Evolutionary conservation across 192 early-diverging fungal genomes (phyloP).

Genomic region (Podila horticola): DNA sequence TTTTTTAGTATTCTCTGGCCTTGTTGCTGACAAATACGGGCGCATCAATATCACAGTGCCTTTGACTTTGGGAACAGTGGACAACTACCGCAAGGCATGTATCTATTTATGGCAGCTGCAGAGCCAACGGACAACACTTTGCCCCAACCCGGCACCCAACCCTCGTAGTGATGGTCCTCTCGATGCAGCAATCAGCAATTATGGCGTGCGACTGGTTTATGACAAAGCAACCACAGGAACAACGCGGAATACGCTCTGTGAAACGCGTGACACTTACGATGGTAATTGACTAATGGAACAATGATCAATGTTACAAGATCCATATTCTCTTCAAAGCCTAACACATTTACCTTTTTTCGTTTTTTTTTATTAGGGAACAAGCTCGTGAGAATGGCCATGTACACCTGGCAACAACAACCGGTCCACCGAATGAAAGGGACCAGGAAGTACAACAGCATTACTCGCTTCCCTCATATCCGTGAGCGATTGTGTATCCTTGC

Average conservation of each 20-base stretch:
- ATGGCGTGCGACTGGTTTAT: slow-evolving; percentile 10
- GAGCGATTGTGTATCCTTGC: neutral
- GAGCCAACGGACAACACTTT: neutral
- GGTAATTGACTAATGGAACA: no score
- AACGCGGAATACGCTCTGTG: neutral
- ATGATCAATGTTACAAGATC: no score
- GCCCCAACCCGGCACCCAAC: slow-evolving; percentile 19
- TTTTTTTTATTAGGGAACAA: neutral
- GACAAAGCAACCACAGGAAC: neutral
- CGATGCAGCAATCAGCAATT: slow-evolving; percentile 3
- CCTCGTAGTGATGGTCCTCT: slow-evolving; percentile 14
- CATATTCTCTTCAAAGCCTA: no score
- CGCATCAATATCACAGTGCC: slow-evolving; percentile 1
- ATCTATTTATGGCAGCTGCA: slow-evolving; percentile 18
- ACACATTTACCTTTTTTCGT: neutral
- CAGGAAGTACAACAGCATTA: slow-evolving; percentile 3
- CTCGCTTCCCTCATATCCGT: slow-evolving; percentile 10
- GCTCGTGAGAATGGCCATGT: neutral
- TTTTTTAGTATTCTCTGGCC: neutral
- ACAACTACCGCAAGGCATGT: slow-evolving; percentile 9
- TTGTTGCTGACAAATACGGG: slow-evolving; percentile 4
- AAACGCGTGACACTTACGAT: neutral
- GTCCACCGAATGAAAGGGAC: slow-evolving; percentile 19
- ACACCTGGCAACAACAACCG: neutral
- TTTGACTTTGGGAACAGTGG: slow-evolving; percentile 4